Evolutionary conservation across 306 rosid species (phyloP), one percentile per base, ranked within the genome.

Genomic region (Dryas drummondii): DNA sequence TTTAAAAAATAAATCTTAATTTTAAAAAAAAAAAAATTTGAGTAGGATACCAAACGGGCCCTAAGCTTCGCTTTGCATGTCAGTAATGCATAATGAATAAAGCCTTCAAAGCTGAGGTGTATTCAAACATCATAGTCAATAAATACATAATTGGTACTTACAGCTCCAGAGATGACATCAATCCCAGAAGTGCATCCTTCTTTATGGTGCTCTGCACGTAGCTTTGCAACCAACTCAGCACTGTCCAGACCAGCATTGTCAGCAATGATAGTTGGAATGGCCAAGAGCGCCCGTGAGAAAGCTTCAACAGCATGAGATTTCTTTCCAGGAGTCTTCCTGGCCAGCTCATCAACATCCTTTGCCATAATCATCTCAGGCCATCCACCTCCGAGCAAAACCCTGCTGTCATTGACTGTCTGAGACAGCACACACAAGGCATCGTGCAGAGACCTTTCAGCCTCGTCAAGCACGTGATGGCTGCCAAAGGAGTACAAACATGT

Each of bases 351-450:
- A 46, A 89, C 92, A 60, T 96, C 97, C 72, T 90, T 89, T 40
- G 98, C 87, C 98, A 92, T 88, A 70, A 94, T 89, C 99, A 94
- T 94, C 97, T 90, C 97, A 6, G 97, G 96, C 99, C 99, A 94
- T 72, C 99, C 96, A 66, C 98, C 97, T 72, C 99, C 97, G 67
- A 94, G 93, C 77, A 94, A 75, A 66, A 94, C 96, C 82, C 99
- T 88, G 79, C 97, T 91, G 81, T 94, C 99, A 77, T 86, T 89
- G 72, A 92, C 89, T 48, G 97, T 94, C 90, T 90, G 99, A 71
- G 97, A 94, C 70, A 94, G 91, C 73, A 94, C 99, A 50, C 99
- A 92, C 83, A 94, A 81, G 68, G 99, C 97, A 92, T 96, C 99
- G 37, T 92, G 99, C 85, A 96, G 82, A 62, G 98, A 96, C 89